Percentiles rank a stretch among this genome's conserved stretches.
These are phyloP conservation scores for Vitis labrusca DNA, from an alignment of 164 flowering plant species.

Conservation along the genomic window DNA sequence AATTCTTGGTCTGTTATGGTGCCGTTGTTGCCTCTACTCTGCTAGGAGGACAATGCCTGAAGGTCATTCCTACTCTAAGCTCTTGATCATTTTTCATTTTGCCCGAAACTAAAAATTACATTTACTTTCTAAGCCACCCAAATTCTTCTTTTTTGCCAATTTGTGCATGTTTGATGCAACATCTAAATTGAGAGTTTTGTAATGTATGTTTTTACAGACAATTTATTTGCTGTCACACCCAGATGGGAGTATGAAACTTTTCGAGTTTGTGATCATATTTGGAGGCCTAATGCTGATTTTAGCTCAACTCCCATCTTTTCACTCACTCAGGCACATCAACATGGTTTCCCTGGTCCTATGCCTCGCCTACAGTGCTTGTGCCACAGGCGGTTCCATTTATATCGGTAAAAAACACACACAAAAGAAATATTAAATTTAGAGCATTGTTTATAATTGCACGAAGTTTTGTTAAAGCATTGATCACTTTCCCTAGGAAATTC, in stretches of 20 bases:
- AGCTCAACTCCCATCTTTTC: slow-evolving; percentile 94
- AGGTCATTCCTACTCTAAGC: slow-evolving; percentile 31
- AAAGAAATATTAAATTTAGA: neutral
- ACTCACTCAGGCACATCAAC: slow-evolving; percentile 87
- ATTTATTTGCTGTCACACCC: slow-evolving; percentile 63
- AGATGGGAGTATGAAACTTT: slow-evolving; percentile 69
- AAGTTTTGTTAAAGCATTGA: too few species aligned
- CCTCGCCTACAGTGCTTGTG: slow-evolving; percentile 74
- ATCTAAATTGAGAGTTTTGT: neutral
- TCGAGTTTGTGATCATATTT: slow-evolving; percentile 68
- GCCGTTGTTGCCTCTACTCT: slow-evolving; percentile 68
- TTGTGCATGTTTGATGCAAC: too few species aligned
- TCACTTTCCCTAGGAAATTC: slow-evolving; percentile 48
- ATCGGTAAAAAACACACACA: slow-evolving; percentile 41
- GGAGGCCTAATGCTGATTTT: slow-evolving; percentile 74
- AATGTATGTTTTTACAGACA: slow-evolving; percentile 43
- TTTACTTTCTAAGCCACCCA: too few species aligned
- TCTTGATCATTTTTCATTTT: neutral
- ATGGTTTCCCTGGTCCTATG: slow-evolving; percentile 67
- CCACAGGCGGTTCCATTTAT: slow-evolving; percentile 72
- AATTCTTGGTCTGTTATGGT: slow-evolving; percentile 71
- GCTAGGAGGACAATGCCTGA: slow-evolving; percentile 77
- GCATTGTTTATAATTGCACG: neutral
- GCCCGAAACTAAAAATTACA: too few species aligned
- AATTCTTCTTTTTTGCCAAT: too few species aligned